Evolutionary conservation across 768 basidiomycete species (phyloP).

Genomic region (Tricholoma saponaceum): DNA sequence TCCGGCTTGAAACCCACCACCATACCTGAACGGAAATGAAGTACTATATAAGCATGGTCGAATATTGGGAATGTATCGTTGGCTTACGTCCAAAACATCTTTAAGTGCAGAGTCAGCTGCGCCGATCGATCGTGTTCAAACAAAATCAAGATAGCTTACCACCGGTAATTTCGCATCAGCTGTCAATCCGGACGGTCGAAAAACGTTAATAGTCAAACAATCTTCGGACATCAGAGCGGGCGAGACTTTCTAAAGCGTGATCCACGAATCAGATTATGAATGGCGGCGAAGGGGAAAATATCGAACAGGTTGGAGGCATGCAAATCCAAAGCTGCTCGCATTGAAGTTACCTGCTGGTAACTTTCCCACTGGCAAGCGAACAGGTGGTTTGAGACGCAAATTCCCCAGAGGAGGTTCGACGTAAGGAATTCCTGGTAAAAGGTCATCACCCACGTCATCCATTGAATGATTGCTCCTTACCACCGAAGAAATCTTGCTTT

Average conservation of each 20-base stretch:
- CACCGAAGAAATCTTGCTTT: slow-evolving; percentile 45
- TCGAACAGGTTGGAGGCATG: slow-evolving; percentile 45
- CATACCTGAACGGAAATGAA: slow-evolving; percentile 12
- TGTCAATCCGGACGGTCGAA: slow-evolving; percentile 38
- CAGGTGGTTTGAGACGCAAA: slow-evolving; percentile 41
- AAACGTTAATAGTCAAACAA: slow-evolving; percentile 57
- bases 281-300: neutral
- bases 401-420: slow-evolving; percentile 50
- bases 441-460: neutral
- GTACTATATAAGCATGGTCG: neutral
- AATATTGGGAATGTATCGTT: neutral
- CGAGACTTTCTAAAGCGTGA: slow-evolving; percentile 23
- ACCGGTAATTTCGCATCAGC: slow-evolving; percentile 32
- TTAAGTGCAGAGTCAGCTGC: neutral
- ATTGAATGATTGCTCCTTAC: slow-evolving; percentile 19
- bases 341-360: slow-evolving; percentile 32
- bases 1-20: slow-evolving; percentile 21
- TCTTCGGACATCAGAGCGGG: slow-evolving; percentile 46
- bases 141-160: slow-evolving; percentile 17
- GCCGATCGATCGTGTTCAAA: neutral
- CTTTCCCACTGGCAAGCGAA: slow-evolving; percentile 41
- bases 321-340: slow-evolving; percentile 33
- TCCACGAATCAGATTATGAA: neutral
- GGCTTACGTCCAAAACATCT: slow-evolving; percentile 39
- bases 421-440: slow-evolving; percentile 44